These are phyloP conservation scores for Protomyces inundatus DNA, from an alignment of 1,139 yeast genomes.

Conservation along the genomic window DNA sequence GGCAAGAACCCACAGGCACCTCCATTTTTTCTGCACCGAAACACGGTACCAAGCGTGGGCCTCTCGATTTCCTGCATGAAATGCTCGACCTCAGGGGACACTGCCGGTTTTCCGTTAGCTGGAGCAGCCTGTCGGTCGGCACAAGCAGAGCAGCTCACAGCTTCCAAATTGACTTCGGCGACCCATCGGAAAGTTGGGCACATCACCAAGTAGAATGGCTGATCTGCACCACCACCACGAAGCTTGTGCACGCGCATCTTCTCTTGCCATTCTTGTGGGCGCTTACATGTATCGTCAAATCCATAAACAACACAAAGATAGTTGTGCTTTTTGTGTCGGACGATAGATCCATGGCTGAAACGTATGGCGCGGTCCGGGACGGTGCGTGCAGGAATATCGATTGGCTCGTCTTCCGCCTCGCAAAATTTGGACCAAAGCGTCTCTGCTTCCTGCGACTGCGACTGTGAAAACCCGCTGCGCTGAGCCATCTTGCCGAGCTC, in stretches of 20 bases:
- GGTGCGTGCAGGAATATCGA: too few species aligned
- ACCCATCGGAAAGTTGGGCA: conserved; percentile 4
- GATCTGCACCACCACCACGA: not conserved
- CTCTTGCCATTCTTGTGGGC: conserved; percentile 1
- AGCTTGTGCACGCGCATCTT: conserved; percentile 13
- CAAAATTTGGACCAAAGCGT: too few species aligned
- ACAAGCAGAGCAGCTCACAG: not conserved
- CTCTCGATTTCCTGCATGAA: not conserved
- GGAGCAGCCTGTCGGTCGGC: not conserved
- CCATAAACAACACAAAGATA: not conserved
- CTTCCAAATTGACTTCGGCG: conserved; percentile 6
- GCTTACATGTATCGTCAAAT: conserved; percentile 8
- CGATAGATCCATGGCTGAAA: not conserved
- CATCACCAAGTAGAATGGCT: conserved; percentile 14
- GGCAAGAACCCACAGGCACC: not conserved
- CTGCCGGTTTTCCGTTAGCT: too few species aligned
- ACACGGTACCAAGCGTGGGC: not conserved
- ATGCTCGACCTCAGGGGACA: too few species aligned
- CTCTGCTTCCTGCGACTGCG: too few species aligned
- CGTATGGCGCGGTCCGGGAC: not conserved
- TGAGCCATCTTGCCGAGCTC: too few species aligned
- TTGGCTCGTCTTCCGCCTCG: too few species aligned
- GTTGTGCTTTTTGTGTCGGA: not conserved
- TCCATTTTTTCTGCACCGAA: not conserved
- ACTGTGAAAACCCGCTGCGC: too few species aligned